Conservation (phyloP, 345 rosid genomes). For the Linum trigynum region DNA sequence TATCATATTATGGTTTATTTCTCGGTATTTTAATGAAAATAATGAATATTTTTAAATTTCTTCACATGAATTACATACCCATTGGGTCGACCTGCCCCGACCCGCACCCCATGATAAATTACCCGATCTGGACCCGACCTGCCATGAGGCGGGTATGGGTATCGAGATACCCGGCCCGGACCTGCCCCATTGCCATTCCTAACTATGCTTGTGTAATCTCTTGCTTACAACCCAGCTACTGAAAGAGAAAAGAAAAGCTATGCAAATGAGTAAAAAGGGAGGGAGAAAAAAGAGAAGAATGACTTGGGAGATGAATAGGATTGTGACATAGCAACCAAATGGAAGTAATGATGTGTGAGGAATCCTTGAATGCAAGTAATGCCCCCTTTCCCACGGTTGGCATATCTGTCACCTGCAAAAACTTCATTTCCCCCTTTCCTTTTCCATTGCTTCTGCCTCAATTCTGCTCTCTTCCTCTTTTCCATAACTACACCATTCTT, state of each 20-base stretch:
- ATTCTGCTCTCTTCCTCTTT: conserved; percentile 23
- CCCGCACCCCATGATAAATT: too few species aligned
- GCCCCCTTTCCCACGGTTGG: conserved; percentile 16
- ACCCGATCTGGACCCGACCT: too few species aligned
- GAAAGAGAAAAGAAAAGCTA: background rate
- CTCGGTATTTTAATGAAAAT: too few species aligned
- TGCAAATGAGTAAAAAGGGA: background rate
- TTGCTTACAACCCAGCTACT: background rate
- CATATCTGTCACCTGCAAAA: conserved; percentile 20
- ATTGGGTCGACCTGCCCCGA: too few species aligned
- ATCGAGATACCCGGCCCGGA: too few species aligned
- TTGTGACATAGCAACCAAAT: conserved; percentile 28
- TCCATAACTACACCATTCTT: background rate
- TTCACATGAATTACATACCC: too few species aligned
- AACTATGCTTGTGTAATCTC: background rate
- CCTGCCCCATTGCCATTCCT: too few species aligned
- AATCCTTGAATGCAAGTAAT: conserved; percentile 31
- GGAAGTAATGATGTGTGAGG: conserved; percentile 23
- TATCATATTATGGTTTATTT: too few species aligned
- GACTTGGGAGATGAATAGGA: background rate
- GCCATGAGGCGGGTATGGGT: too few species aligned
- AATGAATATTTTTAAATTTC: too few species aligned
- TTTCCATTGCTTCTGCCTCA: conserved; percentile 31
- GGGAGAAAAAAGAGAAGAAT: background rate
- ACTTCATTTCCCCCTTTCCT: conserved; percentile 8